A percentile compares a stretch with the other conserved stretches of the same genome.
Conservation (phyloP, 129 eudicot species). For the Flaveria ramosissima region DNA sequence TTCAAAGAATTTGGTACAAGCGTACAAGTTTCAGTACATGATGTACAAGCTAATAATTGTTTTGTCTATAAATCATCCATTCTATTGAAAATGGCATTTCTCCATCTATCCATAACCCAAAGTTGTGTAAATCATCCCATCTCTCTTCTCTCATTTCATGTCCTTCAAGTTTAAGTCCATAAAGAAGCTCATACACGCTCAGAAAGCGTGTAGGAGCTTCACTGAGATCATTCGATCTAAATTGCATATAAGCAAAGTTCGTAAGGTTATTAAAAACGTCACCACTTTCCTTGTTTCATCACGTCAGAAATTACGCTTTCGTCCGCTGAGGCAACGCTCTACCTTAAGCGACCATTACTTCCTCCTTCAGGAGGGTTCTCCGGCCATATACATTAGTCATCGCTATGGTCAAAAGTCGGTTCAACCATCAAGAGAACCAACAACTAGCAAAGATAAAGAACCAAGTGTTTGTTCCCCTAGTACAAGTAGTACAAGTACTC, state of each 20-base stretch:
- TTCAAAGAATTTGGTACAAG: constrained; percentile 14
- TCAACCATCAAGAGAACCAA: not conserved
- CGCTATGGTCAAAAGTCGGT: constrained; percentile 36
- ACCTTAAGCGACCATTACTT: constrained; percentile 24
- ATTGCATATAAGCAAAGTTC: constrained; percentile 18
- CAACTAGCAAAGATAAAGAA: constrained; percentile 13
- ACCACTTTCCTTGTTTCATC: constrained; percentile 21
- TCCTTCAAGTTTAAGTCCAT: constrained; percentile 43
- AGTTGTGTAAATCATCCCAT: constrained; percentile 13
- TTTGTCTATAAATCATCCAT: constrained; percentile 23
- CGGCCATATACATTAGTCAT: constrained; percentile 46
- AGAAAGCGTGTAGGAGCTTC: constrained; percentile 57
- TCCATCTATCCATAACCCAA: not conserved
- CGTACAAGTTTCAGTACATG: constrained; percentile 9
- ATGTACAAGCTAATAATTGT: constrained; percentile 8
- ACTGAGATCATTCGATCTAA: constrained; percentile 34
- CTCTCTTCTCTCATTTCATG: constrained; percentile 18
- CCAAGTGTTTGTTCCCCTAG: constrained; percentile 17
- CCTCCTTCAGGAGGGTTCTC: constrained; percentile 29
- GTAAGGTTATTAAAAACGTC: constrained; percentile 32
- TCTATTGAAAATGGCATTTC: constrained; percentile 13
- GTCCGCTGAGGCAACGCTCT: constrained; percentile 20
- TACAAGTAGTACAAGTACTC: constrained; percentile 5
- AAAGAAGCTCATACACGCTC: constrained; percentile 55
- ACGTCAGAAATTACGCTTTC: constrained; percentile 5